A percentile compares a stretch with the other conserved stretches of the same genome.
Evolutionary conservation across 73 alveolate genomes (phyloP).

Genomic region (Loxodes magnus): DNA sequence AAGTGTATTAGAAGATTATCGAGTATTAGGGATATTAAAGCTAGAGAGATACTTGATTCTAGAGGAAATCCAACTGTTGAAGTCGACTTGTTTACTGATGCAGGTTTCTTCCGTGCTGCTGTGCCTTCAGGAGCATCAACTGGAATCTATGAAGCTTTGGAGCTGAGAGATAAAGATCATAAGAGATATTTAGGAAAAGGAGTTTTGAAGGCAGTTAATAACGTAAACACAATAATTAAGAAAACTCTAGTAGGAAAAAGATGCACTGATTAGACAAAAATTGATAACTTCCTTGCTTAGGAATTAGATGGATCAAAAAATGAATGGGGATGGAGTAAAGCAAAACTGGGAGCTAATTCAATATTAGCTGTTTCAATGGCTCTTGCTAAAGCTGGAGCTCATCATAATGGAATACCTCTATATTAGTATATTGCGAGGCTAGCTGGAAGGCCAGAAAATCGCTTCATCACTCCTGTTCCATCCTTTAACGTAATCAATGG

Average conservation of each 20-base stretch:
- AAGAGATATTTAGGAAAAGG: constrained; percentile 89
- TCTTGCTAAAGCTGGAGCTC: constrained; percentile 92
- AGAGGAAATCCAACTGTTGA: constrained; percentile 96
- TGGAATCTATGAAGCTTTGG: constrained; percentile 92
- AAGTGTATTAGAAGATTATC: constrained; percentile 8
- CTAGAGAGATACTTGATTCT: constrained; percentile 90
- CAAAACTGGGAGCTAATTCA: constrained; percentile 87
- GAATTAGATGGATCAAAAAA: constrained; percentile 86
- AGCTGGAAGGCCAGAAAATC: constrained; percentile 76
- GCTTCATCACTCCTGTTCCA: constrained; percentile 92
- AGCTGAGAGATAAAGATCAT: constrained; percentile 60
- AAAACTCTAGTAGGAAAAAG: constrained; percentile 63
- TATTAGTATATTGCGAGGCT: constrained; percentile 57
- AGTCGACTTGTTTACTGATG: constrained; percentile 60
- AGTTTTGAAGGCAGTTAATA: constrained; percentile 85
- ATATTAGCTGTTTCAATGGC: constrained; percentile 91
- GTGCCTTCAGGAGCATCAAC: constrained; percentile 97
- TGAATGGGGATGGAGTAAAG: constrained; percentile 92
- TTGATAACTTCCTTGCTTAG: constrained; percentile 75
- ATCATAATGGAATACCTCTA: constrained; percentile 61
- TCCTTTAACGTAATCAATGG: constrained; percentile 95
- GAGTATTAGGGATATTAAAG: constrained; percentile 52
- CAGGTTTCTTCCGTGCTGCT: constrained; percentile 83
- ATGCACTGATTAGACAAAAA: constrained; percentile 52
- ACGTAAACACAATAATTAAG: constrained; percentile 57